Evolutionary conservation across 1,284 basidiomycete species (phyloP).

Genomic region (Amylostereum areolatum): DNA sequence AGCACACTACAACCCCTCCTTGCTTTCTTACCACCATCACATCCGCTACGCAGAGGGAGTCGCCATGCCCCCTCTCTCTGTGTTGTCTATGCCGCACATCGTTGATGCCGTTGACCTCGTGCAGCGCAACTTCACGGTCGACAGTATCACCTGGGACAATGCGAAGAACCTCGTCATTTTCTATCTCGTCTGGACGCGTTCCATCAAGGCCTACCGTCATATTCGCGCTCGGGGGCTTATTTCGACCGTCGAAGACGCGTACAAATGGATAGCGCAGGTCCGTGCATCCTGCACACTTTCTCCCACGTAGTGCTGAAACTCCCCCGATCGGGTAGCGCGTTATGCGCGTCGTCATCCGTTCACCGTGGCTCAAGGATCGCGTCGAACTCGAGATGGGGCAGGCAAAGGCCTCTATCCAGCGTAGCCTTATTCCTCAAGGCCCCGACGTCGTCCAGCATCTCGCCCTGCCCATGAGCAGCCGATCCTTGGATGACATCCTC

Average conservation of each 20-base stretch:
- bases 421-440: slow-evolving; percentile 62
- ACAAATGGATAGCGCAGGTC: slow-evolving; percentile 53
- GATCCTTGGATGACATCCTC: slow-evolving; percentile 71
- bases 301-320: slow-evolving; percentile 1
- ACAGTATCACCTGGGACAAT: slow-evolving; percentile 31
- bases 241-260: slow-evolving; percentile 47
- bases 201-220: slow-evolving; percentile 57
- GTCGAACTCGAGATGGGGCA: slow-evolving; percentile 68
- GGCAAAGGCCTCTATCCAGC: slow-evolving; percentile 60
- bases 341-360: slow-evolving; percentile 40
- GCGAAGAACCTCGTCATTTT: slow-evolving; percentile 58
- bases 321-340: slow-evolving; percentile 51
- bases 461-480: slow-evolving; percentile 62
- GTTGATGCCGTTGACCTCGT: slow-evolving; percentile 3
- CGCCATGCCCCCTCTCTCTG: slow-evolving; percentile 3
- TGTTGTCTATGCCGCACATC: slow-evolving; percentile 8
- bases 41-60: background rate
- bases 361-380: slow-evolving; percentile 62
- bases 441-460: slow-evolving; percentile 57
- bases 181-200: slow-evolving; percentile 52
- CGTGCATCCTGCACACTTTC: slow-evolving; percentile 10
- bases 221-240: slow-evolving; percentile 67
- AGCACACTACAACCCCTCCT: too few relatives aligned
- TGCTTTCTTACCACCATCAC: background rate
- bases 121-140: background rate